Conservation (phyloP, 2,329 filamentous ascomycete genomes). For the Plenodomus tracheiphilus region DNA sequence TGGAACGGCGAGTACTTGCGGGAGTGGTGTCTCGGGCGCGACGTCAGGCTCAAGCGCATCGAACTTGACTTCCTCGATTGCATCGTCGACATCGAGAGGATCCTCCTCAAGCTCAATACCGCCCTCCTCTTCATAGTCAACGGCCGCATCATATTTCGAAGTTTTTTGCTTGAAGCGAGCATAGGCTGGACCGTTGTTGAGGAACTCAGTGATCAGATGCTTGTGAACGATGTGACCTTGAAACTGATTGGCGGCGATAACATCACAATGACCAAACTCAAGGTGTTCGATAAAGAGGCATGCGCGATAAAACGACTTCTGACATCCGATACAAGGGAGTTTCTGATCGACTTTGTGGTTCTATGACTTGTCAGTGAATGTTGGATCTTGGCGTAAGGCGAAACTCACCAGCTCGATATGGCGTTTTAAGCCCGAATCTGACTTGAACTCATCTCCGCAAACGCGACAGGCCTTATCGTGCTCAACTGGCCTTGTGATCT, state of each 20-base stretch:
- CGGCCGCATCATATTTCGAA: constrained; percentile 28
- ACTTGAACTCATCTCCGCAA: constrained; percentile 61
- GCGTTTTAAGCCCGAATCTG: constrained; percentile 52
- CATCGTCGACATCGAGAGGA: constrained; percentile 20
- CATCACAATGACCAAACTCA: constrained; percentile 55
- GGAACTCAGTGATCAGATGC: constrained; percentile 46
- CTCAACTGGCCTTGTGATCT: constrained; percentile 39
- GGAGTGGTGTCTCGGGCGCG: constrained; percentile 2
- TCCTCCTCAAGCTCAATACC: constrained; percentile 24
- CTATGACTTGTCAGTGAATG: constrained; percentile 34
- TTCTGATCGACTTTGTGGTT: constrained; percentile 55
- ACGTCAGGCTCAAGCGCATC: constrained; percentile 30
- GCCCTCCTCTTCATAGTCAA: constrained; percentile 34
- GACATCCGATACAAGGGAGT: constrained; percentile 59
- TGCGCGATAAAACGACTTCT: constrained; percentile 52
- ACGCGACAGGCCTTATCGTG: constrained; percentile 59
- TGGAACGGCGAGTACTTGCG: not conserved
- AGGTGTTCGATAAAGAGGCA: constrained; percentile 57
- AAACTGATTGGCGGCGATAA: constrained; percentile 50
- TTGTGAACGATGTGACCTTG: constrained; percentile 56
- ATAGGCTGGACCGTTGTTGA: constrained; percentile 19
- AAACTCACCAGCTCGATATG: constrained; percentile 57
- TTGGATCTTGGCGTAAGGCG: not conserved
- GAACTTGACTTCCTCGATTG: constrained; percentile 20
- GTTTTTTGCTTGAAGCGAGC: constrained; percentile 36